Conservation (phyloP, 768 basidiomycete species). For the Cyathus striatus region DNA sequence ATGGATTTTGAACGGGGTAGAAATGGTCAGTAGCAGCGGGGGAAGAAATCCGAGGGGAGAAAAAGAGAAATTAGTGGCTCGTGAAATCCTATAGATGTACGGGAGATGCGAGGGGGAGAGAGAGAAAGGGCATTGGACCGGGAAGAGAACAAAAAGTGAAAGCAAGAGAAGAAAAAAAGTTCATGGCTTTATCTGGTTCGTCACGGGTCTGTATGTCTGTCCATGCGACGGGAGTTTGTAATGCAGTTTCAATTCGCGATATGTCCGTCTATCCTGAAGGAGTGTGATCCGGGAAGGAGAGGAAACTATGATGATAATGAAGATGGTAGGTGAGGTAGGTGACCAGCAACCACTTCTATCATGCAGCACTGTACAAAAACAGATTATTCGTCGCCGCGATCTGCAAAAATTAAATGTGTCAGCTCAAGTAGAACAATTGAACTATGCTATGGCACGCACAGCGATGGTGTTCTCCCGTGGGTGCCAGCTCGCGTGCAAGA, state of each 20-base stretch:
- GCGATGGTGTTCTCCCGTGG: constrained; percentile 98
- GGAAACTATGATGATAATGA: constrained; percentile 1
- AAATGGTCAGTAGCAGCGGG: too few species aligned
- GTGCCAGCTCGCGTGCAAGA: constrained; percentile 95
- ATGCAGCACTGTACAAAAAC: constrained; percentile 78
- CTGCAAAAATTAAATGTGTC: too few species aligned
- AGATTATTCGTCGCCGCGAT: constrained; percentile 97
- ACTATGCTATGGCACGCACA: constrained; percentile 56
- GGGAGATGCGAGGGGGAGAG: constrained; percentile 9
- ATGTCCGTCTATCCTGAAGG: constrained; percentile 15
- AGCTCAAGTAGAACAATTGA: too few species aligned
- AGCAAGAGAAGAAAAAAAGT: constrained; percentile 1
- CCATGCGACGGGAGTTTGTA: constrained; percentile 3
- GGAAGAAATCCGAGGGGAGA: too few species aligned
- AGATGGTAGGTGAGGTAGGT: constrained; percentile 5
- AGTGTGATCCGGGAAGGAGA: constrained; percentile 8
- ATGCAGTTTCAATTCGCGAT: constrained; percentile 8
- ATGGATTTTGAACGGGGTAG: not conserved
- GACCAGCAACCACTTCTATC: constrained; percentile 20
- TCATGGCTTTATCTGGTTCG: constrained; percentile 4
- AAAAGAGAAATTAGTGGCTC: constrained; percentile 15
- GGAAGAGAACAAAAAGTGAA: constrained; percentile 3
- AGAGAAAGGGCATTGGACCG: constrained; percentile 2
- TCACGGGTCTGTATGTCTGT: constrained; percentile 9
- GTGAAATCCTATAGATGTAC: too few species aligned